Percentiles rank a stretch among this genome's conserved stretches.
Evolutionary conservation across 345 rosid species (phyloP).

Genomic region (Psidium friedrichsthalianum): DNA sequence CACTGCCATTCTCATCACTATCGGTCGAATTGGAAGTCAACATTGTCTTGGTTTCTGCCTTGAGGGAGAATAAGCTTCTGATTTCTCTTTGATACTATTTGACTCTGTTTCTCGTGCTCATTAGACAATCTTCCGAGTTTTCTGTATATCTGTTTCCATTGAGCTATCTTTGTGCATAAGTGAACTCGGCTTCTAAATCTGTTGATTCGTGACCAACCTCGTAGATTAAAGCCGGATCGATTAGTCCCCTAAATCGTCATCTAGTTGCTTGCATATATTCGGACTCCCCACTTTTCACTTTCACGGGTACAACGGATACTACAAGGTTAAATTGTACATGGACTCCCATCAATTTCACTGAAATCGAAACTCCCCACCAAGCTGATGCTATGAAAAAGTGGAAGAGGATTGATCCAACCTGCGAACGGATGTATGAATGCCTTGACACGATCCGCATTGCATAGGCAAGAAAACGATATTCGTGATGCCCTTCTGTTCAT

Average conservation of each 20-base stretch:
- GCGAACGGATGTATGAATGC: no score
- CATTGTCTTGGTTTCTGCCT: background rate
- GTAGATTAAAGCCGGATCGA: background rate
- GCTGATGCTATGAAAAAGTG: background rate
- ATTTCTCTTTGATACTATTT: background rate
- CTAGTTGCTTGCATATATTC: background rate
- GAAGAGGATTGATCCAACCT: background rate
- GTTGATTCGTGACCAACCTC: background rate
- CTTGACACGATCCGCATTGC: no score
- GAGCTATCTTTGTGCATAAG: no score
- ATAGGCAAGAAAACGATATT: no score
- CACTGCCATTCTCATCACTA: background rate
- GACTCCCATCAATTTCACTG: background rate
- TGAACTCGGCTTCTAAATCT: background rate
- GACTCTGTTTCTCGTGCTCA: background rate
- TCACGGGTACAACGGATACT: fast-evolving
- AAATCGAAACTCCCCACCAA: background rate
- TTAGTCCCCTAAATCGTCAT: background rate
- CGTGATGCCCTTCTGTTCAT: no score
- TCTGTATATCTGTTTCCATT: background rate
- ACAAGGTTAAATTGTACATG: background rate
- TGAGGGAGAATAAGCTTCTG: fast-evolving
- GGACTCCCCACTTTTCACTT: background rate
- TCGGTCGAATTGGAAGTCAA: background rate
- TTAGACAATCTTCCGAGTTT: background rate